Conservation (phyloP, 192 early-diverging fungal species). For the Linnemannia zychae region DNA sequence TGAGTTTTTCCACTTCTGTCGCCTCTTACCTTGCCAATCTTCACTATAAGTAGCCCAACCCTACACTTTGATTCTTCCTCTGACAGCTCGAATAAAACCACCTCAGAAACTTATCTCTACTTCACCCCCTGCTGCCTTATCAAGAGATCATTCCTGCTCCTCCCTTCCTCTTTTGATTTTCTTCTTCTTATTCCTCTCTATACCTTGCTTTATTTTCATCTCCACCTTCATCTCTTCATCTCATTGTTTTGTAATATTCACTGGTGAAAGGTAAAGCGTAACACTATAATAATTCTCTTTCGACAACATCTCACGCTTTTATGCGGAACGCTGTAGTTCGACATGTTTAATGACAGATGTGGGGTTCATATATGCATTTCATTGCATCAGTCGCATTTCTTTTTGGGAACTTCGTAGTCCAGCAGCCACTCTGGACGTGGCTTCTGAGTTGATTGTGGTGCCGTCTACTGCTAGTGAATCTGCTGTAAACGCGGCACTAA, state of each 20-base stretch:
- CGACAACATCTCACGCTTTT: conserved; percentile 35
- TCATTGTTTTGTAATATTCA: conserved; percentile 41
- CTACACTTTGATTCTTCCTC: conserved; percentile 8
- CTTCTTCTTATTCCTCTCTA: conserved; percentile 36
- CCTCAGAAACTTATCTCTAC: conserved; percentile 10
- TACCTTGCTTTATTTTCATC: conserved; percentile 33
- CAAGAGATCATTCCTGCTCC: not conserved
- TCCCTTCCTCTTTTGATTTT: not conserved
- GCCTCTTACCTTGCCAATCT: conserved; percentile 3
- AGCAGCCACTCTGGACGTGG: conserved; percentile 34
- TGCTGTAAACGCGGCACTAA: conserved; percentile 35
- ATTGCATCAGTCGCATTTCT: conserved; percentile 40
- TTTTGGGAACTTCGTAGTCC: conserved; percentile 35
- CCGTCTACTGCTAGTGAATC: conserved; percentile 39
- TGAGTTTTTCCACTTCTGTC: not conserved
- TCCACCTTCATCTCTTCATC: conserved; percentile 34
- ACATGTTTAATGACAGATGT: conserved; percentile 39
- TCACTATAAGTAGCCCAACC: conserved; percentile 1
- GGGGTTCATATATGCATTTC: conserved; percentile 37
- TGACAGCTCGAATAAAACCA: conserved; percentile 7
- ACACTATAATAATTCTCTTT: conserved; percentile 39
- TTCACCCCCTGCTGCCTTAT: conserved; percentile 6
- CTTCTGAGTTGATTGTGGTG: conserved; percentile 38
- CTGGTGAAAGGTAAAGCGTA: conserved; percentile 41
- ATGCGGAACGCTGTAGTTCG: conserved; percentile 27